Evolutionary conservation across 2,329 filamentous ascomycete species (phyloP).

Genomic region (Penicillium freii): DNA sequence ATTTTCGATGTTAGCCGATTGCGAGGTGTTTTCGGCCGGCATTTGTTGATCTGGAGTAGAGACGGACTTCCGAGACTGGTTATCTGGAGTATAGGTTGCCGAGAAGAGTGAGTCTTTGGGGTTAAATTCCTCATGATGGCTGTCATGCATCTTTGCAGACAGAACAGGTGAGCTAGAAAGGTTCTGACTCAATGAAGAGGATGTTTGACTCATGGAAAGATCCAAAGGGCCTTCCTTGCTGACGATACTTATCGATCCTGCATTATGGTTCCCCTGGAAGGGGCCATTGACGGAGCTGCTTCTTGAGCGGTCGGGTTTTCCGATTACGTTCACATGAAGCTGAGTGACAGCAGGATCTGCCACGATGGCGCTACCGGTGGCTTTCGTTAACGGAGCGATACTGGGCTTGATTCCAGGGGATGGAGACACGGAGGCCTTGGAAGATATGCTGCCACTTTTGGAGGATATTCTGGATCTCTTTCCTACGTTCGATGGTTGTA

Average conservation of each 20-base stretch:
- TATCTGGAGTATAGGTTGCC: constrained; percentile 23
- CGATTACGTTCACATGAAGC: constrained; percentile 41
- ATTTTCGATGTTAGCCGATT: constrained; percentile 23
- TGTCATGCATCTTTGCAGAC: constrained; percentile 30
- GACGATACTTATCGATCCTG: constrained; percentile 30
- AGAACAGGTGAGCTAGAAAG: constrained; percentile 36
- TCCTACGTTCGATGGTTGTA: constrained; percentile 18
- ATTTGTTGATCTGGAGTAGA: constrained; percentile 26
- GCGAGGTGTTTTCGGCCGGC: constrained; percentile 29
- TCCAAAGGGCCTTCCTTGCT: constrained; percentile 32
- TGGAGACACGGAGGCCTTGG: constrained; percentile 41
- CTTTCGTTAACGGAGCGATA: constrained; percentile 37
- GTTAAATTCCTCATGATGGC: constrained; percentile 31
- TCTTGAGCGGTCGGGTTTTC: constrained; percentile 27
- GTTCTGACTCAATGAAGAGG: constrained; percentile 31
- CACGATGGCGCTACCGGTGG: constrained; percentile 31
- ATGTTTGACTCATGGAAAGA: constrained; percentile 31
- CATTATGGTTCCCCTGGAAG: constrained; percentile 30
- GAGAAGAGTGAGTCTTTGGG: constrained; percentile 21
- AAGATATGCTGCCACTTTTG: constrained; percentile 43
- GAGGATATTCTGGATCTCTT: constrained; percentile 43
- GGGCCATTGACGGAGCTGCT: constrained; percentile 35
- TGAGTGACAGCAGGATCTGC: constrained; percentile 50
- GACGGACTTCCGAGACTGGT: constrained; percentile 21
- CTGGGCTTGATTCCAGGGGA: constrained; percentile 41